Conservation (phyloP, 2,329 filamentous ascomycete species). For the Sordariomycetes sp. region DNA sequence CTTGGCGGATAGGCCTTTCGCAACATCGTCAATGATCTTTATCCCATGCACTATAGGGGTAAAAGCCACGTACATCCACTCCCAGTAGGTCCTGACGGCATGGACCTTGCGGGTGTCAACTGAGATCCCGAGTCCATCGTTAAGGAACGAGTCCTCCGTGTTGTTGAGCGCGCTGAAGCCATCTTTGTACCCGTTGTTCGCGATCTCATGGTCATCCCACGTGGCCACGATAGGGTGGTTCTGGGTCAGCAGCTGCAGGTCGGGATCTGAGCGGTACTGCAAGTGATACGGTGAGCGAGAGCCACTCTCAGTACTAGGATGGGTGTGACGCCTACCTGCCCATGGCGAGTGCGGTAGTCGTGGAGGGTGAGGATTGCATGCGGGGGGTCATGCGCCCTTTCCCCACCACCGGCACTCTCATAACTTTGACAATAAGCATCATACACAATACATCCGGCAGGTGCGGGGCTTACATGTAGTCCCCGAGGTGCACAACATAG, state of each 20-base stretch:
- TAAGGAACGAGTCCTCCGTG: conserved; percentile 51
- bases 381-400: conserved; percentile 17
- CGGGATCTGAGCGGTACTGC: conserved; percentile 31
- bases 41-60: too few species aligned
- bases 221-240: neutral
- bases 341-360: conserved; percentile 30
- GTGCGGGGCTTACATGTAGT: conserved; percentile 34
- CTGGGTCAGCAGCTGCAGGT: conserved; percentile 17
- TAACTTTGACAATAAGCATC: conserved; percentile 25
- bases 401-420: conserved; percentile 30
- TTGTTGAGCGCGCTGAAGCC: conserved; percentile 53
- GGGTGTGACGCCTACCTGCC: conserved; percentile 15
- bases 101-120: conserved; percentile 66
- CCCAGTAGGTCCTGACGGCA: conserved; percentile 59
- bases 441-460: too few species aligned
- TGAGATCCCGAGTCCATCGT: conserved; percentile 40
- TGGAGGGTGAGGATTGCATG: conserved; percentile 21
- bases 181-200: conserved; percentile 26
- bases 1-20: conserved; percentile 25
- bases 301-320: neutral
- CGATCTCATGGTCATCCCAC: neutral
- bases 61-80: conserved; percentile 30
- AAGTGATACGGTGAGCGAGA: conserved; percentile 20
- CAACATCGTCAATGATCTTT: conserved; percentile 53
- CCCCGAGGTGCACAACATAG: conserved; percentile 48